Conservation (phyloP, 139 green algal species). For the Coelastrella sp. region DNA sequence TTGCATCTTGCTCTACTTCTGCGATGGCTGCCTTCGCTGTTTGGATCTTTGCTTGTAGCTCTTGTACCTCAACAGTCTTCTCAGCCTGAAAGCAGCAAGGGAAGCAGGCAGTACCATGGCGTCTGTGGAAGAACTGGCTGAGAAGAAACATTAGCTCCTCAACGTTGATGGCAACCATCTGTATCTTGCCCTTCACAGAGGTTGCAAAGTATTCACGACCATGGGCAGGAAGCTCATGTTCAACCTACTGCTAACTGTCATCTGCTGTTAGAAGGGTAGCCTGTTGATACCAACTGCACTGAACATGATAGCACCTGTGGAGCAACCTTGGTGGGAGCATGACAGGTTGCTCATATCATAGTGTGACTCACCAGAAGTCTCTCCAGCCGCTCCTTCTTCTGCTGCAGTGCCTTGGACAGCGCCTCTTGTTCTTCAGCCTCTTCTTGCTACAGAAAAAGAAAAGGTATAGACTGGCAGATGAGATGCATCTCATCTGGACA, state of each 20-base stretch:
- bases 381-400: constrained; percentile 15
- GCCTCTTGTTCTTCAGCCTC: background rate
- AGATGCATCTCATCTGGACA: too few relatives aligned
- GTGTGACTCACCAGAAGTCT: background rate
- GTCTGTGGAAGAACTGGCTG: too few relatives aligned
- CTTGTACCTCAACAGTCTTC: background rate
- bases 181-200: too few relatives aligned
- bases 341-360: background rate
- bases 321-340: background rate
- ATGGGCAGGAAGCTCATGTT: too few relatives aligned
- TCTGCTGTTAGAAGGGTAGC: too few relatives aligned
- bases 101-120: background rate
- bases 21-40: background rate
- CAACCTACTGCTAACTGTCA: too few relatives aligned
- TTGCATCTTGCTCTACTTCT: background rate
- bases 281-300: background rate
- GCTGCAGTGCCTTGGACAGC: background rate
- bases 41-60: background rate
- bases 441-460: constrained; percentile 9
- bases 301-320: background rate
- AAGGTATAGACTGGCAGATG: background rate
- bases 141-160: too few relatives aligned
- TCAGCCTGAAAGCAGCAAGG: constrained; percentile 13
- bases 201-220: too few relatives aligned
- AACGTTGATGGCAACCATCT: too few relatives aligned